Evolutionary conservation across 2,329 filamentous ascomycete genomes (phyloP).

Genomic region (Aquanectria penicillioides): DNA sequence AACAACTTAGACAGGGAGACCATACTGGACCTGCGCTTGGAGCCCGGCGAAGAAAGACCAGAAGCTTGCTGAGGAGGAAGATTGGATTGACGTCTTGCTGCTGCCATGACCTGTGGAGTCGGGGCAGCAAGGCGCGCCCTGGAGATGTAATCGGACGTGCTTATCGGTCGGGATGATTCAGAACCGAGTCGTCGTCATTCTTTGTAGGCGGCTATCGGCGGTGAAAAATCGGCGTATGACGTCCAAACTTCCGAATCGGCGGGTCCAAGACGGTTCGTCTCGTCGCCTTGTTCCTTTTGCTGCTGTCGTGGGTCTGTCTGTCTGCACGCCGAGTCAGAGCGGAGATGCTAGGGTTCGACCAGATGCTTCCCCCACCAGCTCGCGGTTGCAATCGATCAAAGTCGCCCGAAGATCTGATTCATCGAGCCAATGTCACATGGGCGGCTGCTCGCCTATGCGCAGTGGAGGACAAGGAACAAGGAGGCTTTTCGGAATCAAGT

Average conservation of each 20-base stretch:
- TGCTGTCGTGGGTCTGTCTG: no score
- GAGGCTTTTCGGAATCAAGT: background rate
- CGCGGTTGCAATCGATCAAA: slow-evolving; percentile 3
- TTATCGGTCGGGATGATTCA: no score
- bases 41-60: background rate
- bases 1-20: background rate
- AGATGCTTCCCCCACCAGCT: slow-evolving; percentile 3
- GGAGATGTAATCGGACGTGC: no score
- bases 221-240: no score
- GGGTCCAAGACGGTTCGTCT: no score
- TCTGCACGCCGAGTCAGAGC: background rate
- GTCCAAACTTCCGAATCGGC: no score
- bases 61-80: background rate
- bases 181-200: no score
- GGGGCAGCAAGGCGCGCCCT: slow-evolving; percentile 4
- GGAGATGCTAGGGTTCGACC: background rate
- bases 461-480: no score
- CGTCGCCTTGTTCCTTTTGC: no score
- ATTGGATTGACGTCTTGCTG: slow-evolving; percentile 9
- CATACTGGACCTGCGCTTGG: slow-evolving; percentile 21
- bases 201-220: no score
- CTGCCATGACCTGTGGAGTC: background rate
- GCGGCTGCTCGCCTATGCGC: background rate
- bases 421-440: slow-evolving; percentile 1
- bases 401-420: background rate